phyloP scores from a whole-genome alignment of 2,329 filamentous ascomycete species.

The Trichothecium sympodiale region DNA sequence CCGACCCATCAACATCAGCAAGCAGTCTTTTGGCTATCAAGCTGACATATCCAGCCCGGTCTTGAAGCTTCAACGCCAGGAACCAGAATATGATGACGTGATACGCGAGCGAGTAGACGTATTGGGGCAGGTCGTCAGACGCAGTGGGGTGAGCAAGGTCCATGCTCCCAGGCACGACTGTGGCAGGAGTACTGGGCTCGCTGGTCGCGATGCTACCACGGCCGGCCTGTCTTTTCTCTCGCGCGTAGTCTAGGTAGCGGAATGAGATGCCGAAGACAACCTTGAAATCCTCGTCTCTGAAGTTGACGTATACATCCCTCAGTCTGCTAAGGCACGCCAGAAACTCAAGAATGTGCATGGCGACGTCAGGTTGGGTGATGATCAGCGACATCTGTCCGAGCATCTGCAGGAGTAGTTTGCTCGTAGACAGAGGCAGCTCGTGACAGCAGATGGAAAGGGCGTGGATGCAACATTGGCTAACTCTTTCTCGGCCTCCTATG shows the following conservation, averaged over 20 bases:
- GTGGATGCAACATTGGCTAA: slow-evolving; percentile 87
- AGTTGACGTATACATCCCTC: slow-evolving; percentile 75
- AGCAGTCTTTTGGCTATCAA: slow-evolving; percentile 89
- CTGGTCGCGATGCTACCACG: slow-evolving; percentile 30
- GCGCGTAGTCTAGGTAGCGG: slow-evolving; percentile 80
- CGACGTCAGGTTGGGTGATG: slow-evolving; percentile 84
- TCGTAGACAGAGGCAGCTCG: slow-evolving; percentile 78
- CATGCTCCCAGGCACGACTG: slow-evolving; percentile 5
- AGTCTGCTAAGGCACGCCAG: slow-evolving; percentile 79
- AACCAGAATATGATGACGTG: slow-evolving; percentile 98
- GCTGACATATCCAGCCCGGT: slow-evolving; percentile 71
- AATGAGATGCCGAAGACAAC: slow-evolving; percentile 94
- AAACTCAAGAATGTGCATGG: slow-evolving; percentile 92
- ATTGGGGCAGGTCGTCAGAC: slow-evolving; percentile 74
- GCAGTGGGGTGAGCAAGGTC: slow-evolving; percentile 15
- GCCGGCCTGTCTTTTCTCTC: slow-evolving; percentile 48
- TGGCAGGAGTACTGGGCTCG: slow-evolving; percentile 24
- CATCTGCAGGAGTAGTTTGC: slow-evolving; percentile 74
- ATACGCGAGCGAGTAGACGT: slow-evolving; percentile 87
- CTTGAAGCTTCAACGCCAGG: slow-evolving; percentile 72
- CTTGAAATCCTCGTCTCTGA: slow-evolving; percentile 83
- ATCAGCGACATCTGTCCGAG: slow-evolving; percentile 91
- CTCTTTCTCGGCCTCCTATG: slow-evolving; percentile 73
- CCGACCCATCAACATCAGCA: slow-evolving; percentile 58
- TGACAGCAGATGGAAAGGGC: slow-evolving; percentile 91